These are phyloP conservation scores for Triangularia setosa DNA, from an alignment of 2,329 filamentous ascomycete species.

Conservation along the genomic window DNA sequence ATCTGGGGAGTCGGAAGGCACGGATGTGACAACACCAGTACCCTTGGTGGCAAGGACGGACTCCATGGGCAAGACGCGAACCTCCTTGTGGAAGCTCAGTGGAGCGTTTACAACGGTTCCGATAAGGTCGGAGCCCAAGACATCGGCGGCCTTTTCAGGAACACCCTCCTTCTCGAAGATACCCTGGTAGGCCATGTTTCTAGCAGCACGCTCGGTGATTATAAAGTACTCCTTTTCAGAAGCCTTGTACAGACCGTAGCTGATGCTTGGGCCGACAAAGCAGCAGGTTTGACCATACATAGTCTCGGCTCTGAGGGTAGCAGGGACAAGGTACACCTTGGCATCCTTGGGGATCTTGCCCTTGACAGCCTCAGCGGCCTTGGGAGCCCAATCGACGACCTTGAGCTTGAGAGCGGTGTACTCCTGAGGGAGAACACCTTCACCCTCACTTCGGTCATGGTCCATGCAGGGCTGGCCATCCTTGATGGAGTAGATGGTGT, in stretches of 20 bases:
- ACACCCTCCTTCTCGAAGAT: constrained; percentile 77
- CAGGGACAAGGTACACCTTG: constrained; percentile 84
- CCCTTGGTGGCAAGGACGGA: constrained; percentile 88
- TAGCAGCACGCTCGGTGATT: constrained; percentile 72
- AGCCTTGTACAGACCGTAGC: constrained; percentile 81
- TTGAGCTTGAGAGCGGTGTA: constrained; percentile 91
- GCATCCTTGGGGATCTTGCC: constrained; percentile 75
- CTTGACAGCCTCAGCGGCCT: constrained; percentile 66
- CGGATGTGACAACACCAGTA: constrained; percentile 92
- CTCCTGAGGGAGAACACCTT: constrained; percentile 81
- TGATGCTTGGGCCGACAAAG: constrained; percentile 76
- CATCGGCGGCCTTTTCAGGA: constrained; percentile 68
- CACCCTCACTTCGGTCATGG: constrained; percentile 76
- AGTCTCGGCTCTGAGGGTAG: constrained; percentile 90
- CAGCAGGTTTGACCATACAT: constrained; percentile 99
- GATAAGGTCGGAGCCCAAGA: constrained; percentile 74
- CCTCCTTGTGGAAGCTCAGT: constrained; percentile 76
- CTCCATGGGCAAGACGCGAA: constrained; percentile 93
- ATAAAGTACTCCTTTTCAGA: constrained; percentile 78
- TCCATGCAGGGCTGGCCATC: constrained; percentile 86
- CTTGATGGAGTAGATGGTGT: constrained; percentile 90
- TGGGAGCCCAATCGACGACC: constrained; percentile 82
- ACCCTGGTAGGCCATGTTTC: constrained; percentile 95
- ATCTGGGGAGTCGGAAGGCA: constrained; percentile 93
- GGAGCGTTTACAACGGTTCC: constrained; percentile 89